phyloP scores from a whole-genome alignment of 768 basidiomycete genomes.

The Pisolithus microcarpus region DNA sequence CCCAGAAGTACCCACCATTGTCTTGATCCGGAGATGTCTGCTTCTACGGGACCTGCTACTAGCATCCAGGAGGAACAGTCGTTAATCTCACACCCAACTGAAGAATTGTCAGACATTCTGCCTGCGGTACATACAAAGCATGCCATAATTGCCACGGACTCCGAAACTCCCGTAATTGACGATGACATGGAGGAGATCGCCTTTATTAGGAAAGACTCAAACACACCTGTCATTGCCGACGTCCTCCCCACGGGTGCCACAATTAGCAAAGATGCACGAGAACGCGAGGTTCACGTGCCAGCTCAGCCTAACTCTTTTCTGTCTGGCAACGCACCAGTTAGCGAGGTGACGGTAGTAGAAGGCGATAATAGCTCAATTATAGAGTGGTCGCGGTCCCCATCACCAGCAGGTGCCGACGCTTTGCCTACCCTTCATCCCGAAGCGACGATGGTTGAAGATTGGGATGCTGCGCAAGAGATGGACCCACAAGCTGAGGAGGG shows the following conservation, averaged over 20 bases:
- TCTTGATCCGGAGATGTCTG: neutral
- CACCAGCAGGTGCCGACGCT: slow-evolving; percentile 15
- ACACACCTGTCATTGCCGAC: slow-evolving; percentile 4
- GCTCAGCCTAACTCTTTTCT: neutral
- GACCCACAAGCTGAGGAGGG: slow-evolving; percentile 71
- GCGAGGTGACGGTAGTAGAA: neutral
- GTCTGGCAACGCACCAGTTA: slow-evolving; percentile 6
- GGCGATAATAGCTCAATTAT: slow-evolving; percentile 21
- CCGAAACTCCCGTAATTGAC: slow-evolving; percentile 19
- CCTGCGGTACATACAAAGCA: neutral
- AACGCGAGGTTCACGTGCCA: neutral
- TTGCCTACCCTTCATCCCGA: slow-evolving; percentile 14
- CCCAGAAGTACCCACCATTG: slow-evolving; percentile 1
- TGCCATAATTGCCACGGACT: neutral
- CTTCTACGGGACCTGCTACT: neutral
- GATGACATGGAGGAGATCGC: slow-evolving; percentile 36
- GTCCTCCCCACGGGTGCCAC: slow-evolving; percentile 11
- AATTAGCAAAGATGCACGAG: slow-evolving; percentile 2
- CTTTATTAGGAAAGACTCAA: slow-evolving; percentile 1
- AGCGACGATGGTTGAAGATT: slow-evolving; percentile 37
- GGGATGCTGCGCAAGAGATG: slow-evolving; percentile 86
- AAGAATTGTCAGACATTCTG: neutral
- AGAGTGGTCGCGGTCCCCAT: slow-evolving; percentile 37
- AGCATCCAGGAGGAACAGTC: neutral
- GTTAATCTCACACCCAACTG: neutral